Evolutionary conservation across 1,139 yeast species (phyloP).

Genomic region (Scheffersomyces cryptocercus): DNA sequence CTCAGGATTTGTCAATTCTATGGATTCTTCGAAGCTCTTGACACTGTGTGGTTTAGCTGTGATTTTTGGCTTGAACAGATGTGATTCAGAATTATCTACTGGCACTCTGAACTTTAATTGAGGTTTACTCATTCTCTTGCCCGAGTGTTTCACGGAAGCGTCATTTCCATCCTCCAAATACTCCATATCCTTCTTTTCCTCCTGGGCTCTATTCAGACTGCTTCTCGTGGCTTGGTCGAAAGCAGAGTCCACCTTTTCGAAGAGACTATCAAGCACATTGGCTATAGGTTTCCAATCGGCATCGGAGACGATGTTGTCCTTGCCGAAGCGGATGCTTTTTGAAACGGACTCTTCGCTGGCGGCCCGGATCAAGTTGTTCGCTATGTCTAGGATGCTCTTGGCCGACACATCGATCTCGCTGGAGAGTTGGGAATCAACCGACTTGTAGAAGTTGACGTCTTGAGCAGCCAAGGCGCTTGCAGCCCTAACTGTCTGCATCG

Average conservation of each 20-base stretch:
- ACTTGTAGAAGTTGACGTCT: conserved; percentile 73
- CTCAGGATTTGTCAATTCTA: conserved; percentile 33
- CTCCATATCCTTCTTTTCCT: conserved; percentile 28
- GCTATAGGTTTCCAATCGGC: conserved; percentile 64
- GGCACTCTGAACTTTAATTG: conserved; percentile 60
- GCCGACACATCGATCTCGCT: conserved; percentile 45
- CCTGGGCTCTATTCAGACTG: conserved; percentile 5
- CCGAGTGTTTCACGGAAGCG: conserved; percentile 16
- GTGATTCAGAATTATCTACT: conserved; percentile 66
- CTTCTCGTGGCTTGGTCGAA: conserved; percentile 45
- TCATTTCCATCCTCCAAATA: conserved; percentile 48
- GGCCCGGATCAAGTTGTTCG: conserved; percentile 53
- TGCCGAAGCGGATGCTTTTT: conserved; percentile 30
- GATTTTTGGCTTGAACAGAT: conserved; percentile 78
- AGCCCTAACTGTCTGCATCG: conserved; percentile 62
- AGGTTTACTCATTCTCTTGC: conserved; percentile 62
- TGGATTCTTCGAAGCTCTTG: conserved; percentile 53
- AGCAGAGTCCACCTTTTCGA: conserved; percentile 64
- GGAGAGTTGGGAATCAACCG: conserved; percentile 59
- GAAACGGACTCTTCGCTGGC: conserved; percentile 25
- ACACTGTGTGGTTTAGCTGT: conserved; percentile 71
- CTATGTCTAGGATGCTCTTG: conserved; percentile 46
- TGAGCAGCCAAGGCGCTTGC: conserved; percentile 75
- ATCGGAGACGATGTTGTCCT: conserved; percentile 32
- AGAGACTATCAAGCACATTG: conserved; percentile 63